phyloP scores from a whole-genome alignment of 1,139 yeast genomes.

The Spathaspora sp. region DNA sequence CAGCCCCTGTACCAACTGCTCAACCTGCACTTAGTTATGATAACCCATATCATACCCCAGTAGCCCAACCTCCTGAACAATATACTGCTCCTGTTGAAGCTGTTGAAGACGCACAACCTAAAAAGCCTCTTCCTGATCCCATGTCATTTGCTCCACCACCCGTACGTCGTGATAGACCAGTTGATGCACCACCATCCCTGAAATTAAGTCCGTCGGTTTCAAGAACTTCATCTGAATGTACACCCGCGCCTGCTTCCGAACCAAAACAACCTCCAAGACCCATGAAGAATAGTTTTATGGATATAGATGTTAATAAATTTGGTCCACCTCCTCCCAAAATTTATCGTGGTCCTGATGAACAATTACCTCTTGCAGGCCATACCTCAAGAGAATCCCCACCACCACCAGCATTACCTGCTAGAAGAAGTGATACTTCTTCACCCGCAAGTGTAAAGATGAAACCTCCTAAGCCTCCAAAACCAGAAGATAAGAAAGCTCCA shows the following conservation, averaged over 20 bases:
- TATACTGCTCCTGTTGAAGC: constrained; percentile 2
- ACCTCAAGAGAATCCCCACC: constrained; percentile 1
- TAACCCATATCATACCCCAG: constrained; percentile 6
- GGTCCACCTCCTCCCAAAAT: constrained; percentile 14
- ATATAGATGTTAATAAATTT: constrained; percentile 6
- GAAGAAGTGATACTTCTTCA: constrained; percentile 2
- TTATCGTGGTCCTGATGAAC: constrained; percentile 9
- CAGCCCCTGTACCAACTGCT: background rate
- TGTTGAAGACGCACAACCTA: constrained; percentile 11
- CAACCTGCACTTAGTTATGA: constrained; percentile 9
- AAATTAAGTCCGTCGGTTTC: constrained; percentile 4
- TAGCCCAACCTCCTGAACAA: constrained; percentile 3
- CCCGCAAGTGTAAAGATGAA: constrained; percentile 6
- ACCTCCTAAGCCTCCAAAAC: constrained; percentile 14
- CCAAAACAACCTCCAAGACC: constrained; percentile 6
- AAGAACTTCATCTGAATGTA: constrained; percentile 3
- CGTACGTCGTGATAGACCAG: constrained; percentile 24
- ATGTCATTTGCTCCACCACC: constrained; percentile 47
- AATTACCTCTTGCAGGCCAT: background rate
- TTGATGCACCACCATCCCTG: constrained; percentile 3
- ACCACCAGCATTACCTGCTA: constrained; percentile 7
- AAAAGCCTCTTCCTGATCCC: constrained; percentile 34
- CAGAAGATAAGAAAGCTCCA: constrained; percentile 25
- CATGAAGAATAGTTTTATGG: constrained; percentile 1
- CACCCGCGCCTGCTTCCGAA: constrained; percentile 5